phyloP scores from a whole-genome alignment of 257 asterid species.

The Gentiana dahurica region DNA sequence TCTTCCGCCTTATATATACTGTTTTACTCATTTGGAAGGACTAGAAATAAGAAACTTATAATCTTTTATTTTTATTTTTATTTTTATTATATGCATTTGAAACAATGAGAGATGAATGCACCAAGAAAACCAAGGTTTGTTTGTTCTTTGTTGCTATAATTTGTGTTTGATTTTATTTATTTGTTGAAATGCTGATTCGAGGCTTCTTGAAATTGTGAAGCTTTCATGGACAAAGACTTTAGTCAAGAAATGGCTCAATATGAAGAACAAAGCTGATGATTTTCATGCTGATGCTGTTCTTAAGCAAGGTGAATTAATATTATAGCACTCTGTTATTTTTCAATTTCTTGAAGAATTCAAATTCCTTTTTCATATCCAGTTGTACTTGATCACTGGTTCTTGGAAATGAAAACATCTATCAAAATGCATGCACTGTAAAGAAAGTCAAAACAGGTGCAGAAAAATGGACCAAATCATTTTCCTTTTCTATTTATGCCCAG shows the following conservation, averaged over 20 bases:
- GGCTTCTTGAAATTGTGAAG: conserved; percentile 27
- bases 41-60: background rate
- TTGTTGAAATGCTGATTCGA: conserved; percentile 21
- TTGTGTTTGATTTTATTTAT: too few species aligned
- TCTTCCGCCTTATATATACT: conserved; percentile 3
- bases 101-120: conserved; percentile 78
- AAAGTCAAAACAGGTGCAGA: conserved; percentile 85
- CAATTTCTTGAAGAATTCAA: too few species aligned
- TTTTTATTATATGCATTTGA: conserved; percentile 6
- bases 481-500: conserved; percentile 3
- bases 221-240: conserved; percentile 83
- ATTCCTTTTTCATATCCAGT: too few species aligned
- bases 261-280: conserved; percentile 76
- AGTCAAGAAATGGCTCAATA: conserved; percentile 94
- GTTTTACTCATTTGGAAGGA: conserved; percentile 18
- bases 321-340: background rate
- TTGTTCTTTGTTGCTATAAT: conserved; percentile 16
- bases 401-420: conserved; percentile 26
- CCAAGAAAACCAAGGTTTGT: conserved; percentile 82
- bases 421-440: conserved; percentile 73
- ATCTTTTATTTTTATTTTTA: conserved; percentile 8
- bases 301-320: conserved; percentile 33
- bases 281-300: conserved; percentile 86
- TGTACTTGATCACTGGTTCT: too few species aligned
- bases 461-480: conserved; percentile 43